phyloP scores from a whole-genome alignment of 768 basidiomycete species.

The Rhizopogon vulgaris region DNA sequence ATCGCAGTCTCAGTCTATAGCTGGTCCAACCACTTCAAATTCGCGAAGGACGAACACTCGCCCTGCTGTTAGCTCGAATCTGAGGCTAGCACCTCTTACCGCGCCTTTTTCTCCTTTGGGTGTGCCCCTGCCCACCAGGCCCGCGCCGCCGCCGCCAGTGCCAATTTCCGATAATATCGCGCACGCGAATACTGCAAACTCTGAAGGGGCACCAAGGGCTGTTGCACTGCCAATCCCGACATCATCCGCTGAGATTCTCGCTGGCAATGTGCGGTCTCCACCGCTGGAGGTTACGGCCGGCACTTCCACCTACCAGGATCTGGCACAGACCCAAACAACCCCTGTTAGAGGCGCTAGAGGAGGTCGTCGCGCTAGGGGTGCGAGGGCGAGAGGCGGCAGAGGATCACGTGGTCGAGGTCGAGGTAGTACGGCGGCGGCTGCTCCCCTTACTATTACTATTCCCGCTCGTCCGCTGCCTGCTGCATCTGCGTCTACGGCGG shows the following conservation, averaged over 20 bases:
- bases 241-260: neutral
- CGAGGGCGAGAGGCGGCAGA: neutral
- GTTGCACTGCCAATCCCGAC: too few relatives aligned
- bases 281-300: too few relatives aligned
- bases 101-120: neutral
- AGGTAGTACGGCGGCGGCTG: neutral
- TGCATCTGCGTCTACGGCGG: too few relatives aligned
- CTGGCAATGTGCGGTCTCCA: neutral
- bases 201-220: too few relatives aligned
- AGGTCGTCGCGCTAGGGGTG: neutral
- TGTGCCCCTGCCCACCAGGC: neutral
- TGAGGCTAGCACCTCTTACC: slow-evolving; percentile 2
- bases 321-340: neutral
- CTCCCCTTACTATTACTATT: neutral
- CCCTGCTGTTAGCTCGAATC: slow-evolving; percentile 11
- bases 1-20: neutral
- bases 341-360: neutral
- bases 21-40: neutral
- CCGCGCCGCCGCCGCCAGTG: neutral
- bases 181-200: too few relatives aligned
- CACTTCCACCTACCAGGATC: neutral
- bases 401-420: neutral
- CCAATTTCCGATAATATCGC: neutral
- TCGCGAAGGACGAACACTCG: neutral
- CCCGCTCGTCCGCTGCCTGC: neutral